Base-by-base conservation (phyloP, 2,329 filamentous ascomycete genomes). In the Cordyceps tenuipes region DNA sequence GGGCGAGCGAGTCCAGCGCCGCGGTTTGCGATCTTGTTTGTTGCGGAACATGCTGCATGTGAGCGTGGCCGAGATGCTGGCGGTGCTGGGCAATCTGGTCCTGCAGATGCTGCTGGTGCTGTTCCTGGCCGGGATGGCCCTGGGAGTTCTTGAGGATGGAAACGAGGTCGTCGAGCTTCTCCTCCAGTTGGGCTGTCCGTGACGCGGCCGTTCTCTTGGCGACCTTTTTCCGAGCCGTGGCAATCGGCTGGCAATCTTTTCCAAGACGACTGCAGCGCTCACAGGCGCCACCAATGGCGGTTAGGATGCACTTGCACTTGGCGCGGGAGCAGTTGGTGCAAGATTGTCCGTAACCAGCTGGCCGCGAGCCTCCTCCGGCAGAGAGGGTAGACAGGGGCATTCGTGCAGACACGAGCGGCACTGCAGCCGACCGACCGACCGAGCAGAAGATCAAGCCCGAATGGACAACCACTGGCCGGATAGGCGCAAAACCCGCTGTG, bases 241-340 rank as follows among this genome's bases (percentile, higher is more conserved):
- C 66, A 21, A 79, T 77, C 39, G 76, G 76, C 50, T 75, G 70
- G 57, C 79, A 82, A 26, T 75, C 68, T 64, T 81, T 81, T 1
- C 73, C 73, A 5, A 81, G 69, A 0, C 79, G 77, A 64, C 75
- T 69, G 60, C 77, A 79, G 52, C 73, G 68, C 61, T 76, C 74
- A 61, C 75, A 77, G 51, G 66, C 68, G 5, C 63, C 62, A 21
- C 70, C 72, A 13, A 65, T 68, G 4, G 64, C 57, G 13, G 70
- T 71, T 62, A 76, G 66, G 59, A 80, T 76, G 67, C 78, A 80
- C 64, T 78, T 77, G 68, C 76, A 79, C 64, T 80, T 80, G 36
- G 77, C 75, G 50, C 71, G 71, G 50, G 76, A 75, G 65, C 77
- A 80, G 64, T 76, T 78, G 41, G 72, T 74, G 62, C 77, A 79